Base-by-base conservation (phyloP, 2,329 filamentous ascomycete genomes). In the Talaromyces pinophilus region DNA sequence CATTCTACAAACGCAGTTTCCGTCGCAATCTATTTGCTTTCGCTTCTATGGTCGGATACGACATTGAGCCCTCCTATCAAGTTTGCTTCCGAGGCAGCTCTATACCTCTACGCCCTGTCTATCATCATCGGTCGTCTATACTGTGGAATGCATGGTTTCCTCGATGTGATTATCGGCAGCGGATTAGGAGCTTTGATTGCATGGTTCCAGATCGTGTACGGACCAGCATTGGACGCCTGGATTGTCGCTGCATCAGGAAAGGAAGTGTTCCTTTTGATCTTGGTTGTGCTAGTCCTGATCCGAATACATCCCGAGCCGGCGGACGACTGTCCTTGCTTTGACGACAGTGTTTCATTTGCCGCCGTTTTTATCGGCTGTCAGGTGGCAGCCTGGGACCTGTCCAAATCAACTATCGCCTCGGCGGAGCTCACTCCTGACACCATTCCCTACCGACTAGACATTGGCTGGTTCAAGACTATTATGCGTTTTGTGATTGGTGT, bases 121-220 rank as follows among this genome's bases (percentile, higher is more conserved):
- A 98, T 99, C 74, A 86, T 97, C 48, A 82, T 98, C 69, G 95
- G 95, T 5, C 88, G 95, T 22, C 83, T 99, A 42, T 98, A 99
- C 81, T 99, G 95, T 75, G 95, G 95, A 68, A 99, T 99, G 95
- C 95, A 99, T 79, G 95, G 95, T 11, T 97, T 98, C 79, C 84
- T 95, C 52, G 95, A 99, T 78, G 93, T 98, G 28, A 80, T 95
- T 15, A 79, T 95, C 65, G 95, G 95, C 6, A 92, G 90, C 64
- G 72, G 88, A 15, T 84, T 97, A 65, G 95, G 95, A 38, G 90
- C 88, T 11, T 79, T 85, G 5, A 83, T 90, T 42, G 85, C 85
- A 1, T 77, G 83, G 22, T 72, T 85, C 22, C 86, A 89, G 71
- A 85, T 85, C 67, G 70, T 79, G 6, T 86, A 80, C 65, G 87